phyloP scores from a whole-genome alignment of 257 asterid genomes.

The Nicotiana noctiflora region DNA sequence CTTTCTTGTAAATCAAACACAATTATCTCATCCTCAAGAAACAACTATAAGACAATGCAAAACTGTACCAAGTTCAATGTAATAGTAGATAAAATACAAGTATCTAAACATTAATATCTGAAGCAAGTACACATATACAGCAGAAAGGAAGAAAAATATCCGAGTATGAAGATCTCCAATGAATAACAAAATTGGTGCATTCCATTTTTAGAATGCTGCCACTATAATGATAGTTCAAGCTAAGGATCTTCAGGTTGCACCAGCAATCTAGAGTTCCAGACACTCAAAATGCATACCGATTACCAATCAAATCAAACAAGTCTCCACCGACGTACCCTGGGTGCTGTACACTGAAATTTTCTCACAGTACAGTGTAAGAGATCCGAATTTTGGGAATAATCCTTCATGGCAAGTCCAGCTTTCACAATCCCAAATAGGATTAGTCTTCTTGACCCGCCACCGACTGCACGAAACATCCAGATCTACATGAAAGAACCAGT shows the following conservation, averaged over 20 bases:
- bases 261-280: neutral
- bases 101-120: neutral
- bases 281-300: neutral
- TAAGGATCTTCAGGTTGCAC: neutral
- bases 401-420: neutral
- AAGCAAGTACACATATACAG: neutral
- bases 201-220: neutral
- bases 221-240: neutral
- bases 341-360: neutral
- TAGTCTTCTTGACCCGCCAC: neutral
- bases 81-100: neutral
- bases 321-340: neutral
- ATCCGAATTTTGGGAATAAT: neutral
- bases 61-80: neutral
- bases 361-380: neutral
- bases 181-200: neutral
- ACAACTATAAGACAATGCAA: neutral
- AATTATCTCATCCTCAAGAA: neutral
- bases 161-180: neutral
- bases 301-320: neutral
- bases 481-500: slow-evolving; percentile 2
- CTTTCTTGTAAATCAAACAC: neutral
- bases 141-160: neutral
- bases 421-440: neutral
- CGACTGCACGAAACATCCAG: neutral